phyloP scores from a whole-genome alignment of 2,329 filamentous ascomycete species.

The Fusarium proliferatum region DNA sequence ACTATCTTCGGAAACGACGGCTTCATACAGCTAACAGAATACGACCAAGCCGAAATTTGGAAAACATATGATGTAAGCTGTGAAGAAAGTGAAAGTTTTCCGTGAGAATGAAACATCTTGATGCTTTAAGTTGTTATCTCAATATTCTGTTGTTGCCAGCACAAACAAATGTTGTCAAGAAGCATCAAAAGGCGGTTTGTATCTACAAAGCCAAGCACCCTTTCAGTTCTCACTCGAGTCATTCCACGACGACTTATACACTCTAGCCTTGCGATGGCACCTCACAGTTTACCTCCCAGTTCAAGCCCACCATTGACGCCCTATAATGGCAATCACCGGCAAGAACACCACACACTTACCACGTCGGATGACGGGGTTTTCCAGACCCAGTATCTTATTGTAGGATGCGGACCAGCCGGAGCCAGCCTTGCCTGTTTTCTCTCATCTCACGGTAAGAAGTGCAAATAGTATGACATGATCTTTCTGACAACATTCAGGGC shows the following conservation, averaged over 20 bases:
- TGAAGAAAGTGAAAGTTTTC: rapidly evolving
- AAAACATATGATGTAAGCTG: background rate
- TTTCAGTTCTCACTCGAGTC: background rate
- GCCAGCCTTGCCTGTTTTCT: background rate
- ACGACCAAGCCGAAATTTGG: background rate
- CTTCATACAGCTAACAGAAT: background rate
- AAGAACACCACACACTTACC: background rate
- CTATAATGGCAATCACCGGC: background rate
- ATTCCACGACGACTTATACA: background rate
- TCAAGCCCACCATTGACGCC: background rate
- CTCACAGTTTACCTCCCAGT: background rate
- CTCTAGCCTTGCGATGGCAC: background rate
- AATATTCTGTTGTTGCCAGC: no score
- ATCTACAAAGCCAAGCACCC: background rate
- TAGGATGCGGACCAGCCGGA: background rate
- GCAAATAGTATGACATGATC: rapidly evolving
- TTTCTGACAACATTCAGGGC: background rate
- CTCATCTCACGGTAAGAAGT: background rate
- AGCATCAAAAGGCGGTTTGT: background rate
- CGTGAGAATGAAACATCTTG: background rate
- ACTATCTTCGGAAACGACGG: background rate
- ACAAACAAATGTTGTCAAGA: background rate
- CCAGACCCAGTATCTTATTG: background rate
- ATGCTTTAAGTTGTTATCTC: background rate
- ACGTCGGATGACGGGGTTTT: background rate